phyloP scores from a whole-genome alignment of 1,139 yeast genomes.

The Yamadazyma aaseri region DNA sequence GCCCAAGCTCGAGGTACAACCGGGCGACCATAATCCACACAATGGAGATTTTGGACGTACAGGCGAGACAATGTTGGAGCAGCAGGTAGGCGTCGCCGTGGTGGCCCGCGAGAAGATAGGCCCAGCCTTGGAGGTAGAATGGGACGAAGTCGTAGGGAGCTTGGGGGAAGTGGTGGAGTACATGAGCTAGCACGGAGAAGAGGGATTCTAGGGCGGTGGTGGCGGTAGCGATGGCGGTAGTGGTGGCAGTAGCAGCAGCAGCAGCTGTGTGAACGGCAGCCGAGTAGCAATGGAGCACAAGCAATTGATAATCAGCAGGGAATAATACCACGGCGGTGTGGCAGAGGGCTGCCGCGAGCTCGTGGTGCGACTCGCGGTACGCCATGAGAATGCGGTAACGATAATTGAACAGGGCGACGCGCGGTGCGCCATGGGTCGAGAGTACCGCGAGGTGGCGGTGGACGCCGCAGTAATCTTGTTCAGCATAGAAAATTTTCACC shows the following conservation, averaged over 20 bases:
- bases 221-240: too few relatives aligned
- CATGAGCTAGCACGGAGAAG: conserved; percentile 6
- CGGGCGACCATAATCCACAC: conserved; percentile 70
- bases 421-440: neutral
- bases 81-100: conserved; percentile 57
- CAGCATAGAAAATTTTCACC: neutral
- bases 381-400: conserved; percentile 6
- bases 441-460: neutral
- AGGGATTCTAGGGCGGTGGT: too few relatives aligned
- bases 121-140: conserved; percentile 56
- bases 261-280: too few relatives aligned
- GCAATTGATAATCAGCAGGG: conserved; percentile 7
- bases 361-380: conserved; percentile 3
- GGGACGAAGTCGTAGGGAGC: conserved; percentile 47
- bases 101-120: conserved; percentile 44
- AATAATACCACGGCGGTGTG: conserved; percentile 5
- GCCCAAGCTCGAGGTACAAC: conserved; percentile 56
- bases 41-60: conserved; percentile 54
- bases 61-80: conserved; percentile 54
- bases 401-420: conserved; percentile 1
- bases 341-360: conserved; percentile 4
- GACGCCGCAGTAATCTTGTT: conserved; percentile 1
- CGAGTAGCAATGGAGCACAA: conserved; percentile 2
- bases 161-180: conserved; percentile 10
- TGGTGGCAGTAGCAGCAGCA: too few relatives aligned